Percentiles rank a stretch among this genome's conserved stretches.
phyloP scores from a whole-genome alignment of 73 alveolate genomes.

The Tetrahymena thermophila region DNA sequence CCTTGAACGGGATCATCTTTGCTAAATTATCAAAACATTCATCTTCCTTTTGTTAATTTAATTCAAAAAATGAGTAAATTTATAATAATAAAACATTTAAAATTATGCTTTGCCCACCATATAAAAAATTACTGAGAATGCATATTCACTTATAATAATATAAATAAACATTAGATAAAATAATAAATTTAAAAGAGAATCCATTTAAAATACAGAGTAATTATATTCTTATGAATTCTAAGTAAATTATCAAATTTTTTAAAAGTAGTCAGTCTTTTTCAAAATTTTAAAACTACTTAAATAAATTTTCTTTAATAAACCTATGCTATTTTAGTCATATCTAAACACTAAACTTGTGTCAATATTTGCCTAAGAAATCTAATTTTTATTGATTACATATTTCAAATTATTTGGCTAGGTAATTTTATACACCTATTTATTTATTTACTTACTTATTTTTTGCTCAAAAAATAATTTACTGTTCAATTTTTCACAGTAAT shows the following conservation, averaged over 20 bases:
- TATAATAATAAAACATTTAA: no score
- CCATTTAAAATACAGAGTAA: neutral
- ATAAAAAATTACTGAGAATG: no score
- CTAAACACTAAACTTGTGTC: no score
- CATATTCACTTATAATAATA: no score
- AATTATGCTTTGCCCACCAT: neutral
- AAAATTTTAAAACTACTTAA: no score
- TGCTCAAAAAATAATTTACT: neutral
- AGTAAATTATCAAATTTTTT: neutral
- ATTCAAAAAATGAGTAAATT: neutral
- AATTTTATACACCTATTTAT: no score
- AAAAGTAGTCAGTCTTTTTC: no score
- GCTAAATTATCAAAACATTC: neutral
- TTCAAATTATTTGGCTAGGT: neutral
- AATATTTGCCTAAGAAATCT: no score
- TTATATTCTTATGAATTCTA: neutral
- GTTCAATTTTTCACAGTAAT: neutral
- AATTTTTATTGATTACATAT: neutral
- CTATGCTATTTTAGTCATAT: no score
- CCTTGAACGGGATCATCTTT: neutral
- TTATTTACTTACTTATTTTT: neutral
- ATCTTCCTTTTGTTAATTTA: neutral
- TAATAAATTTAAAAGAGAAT: no score
- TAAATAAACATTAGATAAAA: no score
- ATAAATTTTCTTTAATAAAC: no score